phyloP scores from a whole-genome alignment of 495 filamentous ascomycete genomes.

The Bacidia gigantensis region DNA sequence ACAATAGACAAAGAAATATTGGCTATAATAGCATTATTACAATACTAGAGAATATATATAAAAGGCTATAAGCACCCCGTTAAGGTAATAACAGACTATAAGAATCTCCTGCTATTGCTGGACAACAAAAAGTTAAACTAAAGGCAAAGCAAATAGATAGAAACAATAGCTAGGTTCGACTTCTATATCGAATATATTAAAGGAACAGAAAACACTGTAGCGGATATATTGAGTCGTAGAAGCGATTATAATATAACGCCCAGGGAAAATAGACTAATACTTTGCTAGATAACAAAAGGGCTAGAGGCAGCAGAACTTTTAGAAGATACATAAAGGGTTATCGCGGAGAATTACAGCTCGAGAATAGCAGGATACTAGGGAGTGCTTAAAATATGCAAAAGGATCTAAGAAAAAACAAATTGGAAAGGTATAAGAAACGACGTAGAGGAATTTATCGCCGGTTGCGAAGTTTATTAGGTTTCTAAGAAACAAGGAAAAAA shows the following conservation, averaged over 20 bases:
- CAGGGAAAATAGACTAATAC: neutral
- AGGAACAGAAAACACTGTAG: neutral
- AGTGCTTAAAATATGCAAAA: neutral
- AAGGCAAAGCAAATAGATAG: neutral
- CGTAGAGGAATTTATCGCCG: neutral
- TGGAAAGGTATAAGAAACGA: neutral
- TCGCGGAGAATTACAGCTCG: neutral
- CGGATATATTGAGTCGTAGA: neutral
- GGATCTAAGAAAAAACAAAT: neutral
- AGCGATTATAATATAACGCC: neutral
- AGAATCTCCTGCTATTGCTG: neutral
- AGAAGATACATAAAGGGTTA: neutral
- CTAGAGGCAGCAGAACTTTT: neutral
- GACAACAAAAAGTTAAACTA: neutral
- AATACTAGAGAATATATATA: neutral
- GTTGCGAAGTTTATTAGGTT: neutral
- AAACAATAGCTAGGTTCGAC: neutral
- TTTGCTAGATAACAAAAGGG: neutral
- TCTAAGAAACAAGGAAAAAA: neutral
- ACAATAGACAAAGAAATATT: neutral
- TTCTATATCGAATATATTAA: neutral
- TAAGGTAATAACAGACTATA: neutral
- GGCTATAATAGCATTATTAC: neutral
- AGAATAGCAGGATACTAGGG: neutral
- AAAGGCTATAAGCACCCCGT: neutral